Conservation (phyloP, 2,329 filamentous ascomycete species). For the Ceratocystiopsis brevicomis region DNA sequence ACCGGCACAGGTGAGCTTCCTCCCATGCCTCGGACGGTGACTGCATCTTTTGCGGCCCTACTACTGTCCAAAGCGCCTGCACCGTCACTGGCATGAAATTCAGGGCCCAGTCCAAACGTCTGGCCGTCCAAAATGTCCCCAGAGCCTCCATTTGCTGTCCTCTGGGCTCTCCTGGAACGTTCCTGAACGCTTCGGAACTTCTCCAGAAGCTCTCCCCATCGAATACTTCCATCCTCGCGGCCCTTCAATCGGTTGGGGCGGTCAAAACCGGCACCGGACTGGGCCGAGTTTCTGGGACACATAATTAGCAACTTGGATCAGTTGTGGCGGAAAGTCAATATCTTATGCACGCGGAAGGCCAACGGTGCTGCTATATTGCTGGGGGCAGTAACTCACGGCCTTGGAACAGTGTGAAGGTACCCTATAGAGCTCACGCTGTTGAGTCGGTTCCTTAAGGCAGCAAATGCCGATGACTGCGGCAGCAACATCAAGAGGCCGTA, state of each 20-base stretch:
- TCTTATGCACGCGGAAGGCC: no score
- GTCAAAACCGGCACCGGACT: constrained; percentile 42
- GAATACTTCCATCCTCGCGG: constrained; percentile 67
- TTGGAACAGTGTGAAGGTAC: constrained; percentile 65
- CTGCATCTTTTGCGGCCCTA: constrained; percentile 24
- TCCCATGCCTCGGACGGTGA: constrained; percentile 17
- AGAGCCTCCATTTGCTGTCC: constrained; percentile 32
- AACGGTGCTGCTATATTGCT: no score
- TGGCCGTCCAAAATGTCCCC: constrained; percentile 21
- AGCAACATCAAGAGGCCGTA: constrained; percentile 95
- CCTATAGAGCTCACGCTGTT: constrained; percentile 96
- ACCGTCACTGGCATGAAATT: constrained; percentile 23
- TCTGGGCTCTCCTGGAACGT: constrained; percentile 52
- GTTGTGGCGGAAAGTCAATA: constrained; percentile 1
- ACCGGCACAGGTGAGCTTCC: not conserved
- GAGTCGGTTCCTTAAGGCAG: constrained; percentile 83
- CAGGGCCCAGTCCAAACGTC: constrained; percentile 18
- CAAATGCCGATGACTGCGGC: constrained; percentile 95
- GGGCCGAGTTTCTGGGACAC: constrained; percentile 23
- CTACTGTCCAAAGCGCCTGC: constrained; percentile 18
- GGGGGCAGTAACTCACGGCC: constrained; percentile 42
- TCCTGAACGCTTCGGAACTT: constrained; percentile 91
- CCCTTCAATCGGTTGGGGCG: constrained; percentile 61
- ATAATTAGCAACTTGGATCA: not conserved
- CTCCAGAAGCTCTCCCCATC: constrained; percentile 82